Conservation (phyloP, 352 stramenopile species). For the Globisporangium spinosum region DNA sequence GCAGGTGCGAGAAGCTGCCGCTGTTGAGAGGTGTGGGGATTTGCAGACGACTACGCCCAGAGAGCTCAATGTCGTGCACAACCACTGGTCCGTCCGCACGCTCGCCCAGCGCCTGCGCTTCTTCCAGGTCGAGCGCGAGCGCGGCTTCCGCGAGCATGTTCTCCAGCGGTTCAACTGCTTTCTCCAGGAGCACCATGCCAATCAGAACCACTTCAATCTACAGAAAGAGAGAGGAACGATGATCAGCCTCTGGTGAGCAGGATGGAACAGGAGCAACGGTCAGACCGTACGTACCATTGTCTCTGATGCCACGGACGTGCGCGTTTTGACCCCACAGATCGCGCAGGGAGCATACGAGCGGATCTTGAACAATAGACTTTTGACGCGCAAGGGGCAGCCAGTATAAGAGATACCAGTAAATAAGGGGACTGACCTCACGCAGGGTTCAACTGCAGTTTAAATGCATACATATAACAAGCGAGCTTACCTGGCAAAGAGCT, state of each 20-base stretch:
- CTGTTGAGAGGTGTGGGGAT: conserved; percentile 39
- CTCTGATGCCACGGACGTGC: conserved; percentile 66
- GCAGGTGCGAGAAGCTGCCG: conserved; percentile 39
- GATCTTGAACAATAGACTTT: conserved; percentile 68
- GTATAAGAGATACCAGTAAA: neutral
- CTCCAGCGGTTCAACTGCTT: conserved; percentile 46
- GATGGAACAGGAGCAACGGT: too few species aligned
- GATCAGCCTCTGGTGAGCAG: too few species aligned
- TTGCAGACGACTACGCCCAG: conserved; percentile 33
- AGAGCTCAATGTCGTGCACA: conserved; percentile 40
- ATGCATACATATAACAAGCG: neutral
- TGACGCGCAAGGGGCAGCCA: neutral
- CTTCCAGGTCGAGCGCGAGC: conserved; percentile 36
- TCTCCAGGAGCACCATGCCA: conserved; percentile 72
- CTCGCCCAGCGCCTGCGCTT: conserved; percentile 22
- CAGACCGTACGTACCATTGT: conserved; percentile 53
- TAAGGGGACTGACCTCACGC: neutral
- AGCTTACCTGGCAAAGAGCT: conserved; percentile 76
- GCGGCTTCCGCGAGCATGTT: conserved; percentile 44
- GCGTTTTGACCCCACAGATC: conserved; percentile 80
- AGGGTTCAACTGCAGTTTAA: neutral
- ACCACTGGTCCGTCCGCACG: conserved; percentile 11
- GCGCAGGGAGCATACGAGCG: conserved; percentile 74
- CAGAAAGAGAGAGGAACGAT: neutral
- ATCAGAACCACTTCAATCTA: conserved; percentile 85